These are phyloP conservation scores for Rhodotorula sp. DNA, from an alignment of 1,284 basidiomycete species.

Conservation along the genomic window DNA sequence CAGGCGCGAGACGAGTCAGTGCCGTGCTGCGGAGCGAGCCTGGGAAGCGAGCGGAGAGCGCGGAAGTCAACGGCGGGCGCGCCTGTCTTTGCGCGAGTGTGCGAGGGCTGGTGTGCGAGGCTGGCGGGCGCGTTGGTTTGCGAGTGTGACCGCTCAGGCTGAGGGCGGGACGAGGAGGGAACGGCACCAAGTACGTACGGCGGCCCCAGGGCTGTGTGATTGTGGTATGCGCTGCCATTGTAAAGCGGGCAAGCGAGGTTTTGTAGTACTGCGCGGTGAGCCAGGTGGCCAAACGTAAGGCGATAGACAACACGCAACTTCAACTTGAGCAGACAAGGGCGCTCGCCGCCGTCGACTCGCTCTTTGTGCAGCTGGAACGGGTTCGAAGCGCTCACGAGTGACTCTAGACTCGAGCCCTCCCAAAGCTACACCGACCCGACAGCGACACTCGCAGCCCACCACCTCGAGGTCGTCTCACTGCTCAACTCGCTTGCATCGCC, in stretches of 20 bases:
- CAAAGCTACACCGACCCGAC: no score
- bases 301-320: no score
- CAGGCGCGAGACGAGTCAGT: background rate
- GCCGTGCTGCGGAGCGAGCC: background rate
- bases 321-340: no score
- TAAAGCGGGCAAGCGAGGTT: background rate
- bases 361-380: no score
- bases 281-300: no score
- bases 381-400: no score
- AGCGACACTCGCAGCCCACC: no score
- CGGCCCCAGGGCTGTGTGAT: slow-evolving; percentile 32
- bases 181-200: slow-evolving; percentile 19
- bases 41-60: background rate
- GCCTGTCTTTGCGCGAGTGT: background rate
- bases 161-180: background rate
- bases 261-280: background rate
- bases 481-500: no score
- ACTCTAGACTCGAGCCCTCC: no score
- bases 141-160: background rate
- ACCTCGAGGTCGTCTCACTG: no score
- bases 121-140: no score
- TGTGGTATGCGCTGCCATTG: background rate
- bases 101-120: background rate
- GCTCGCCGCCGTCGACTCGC: no score
- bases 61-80: background rate